Percentiles rank a stretch among this genome's conserved stretches.
Evolutionary conservation across 192 early-diverging fungal species (phyloP).

Genomic region (Coemansia sp.): DNA sequence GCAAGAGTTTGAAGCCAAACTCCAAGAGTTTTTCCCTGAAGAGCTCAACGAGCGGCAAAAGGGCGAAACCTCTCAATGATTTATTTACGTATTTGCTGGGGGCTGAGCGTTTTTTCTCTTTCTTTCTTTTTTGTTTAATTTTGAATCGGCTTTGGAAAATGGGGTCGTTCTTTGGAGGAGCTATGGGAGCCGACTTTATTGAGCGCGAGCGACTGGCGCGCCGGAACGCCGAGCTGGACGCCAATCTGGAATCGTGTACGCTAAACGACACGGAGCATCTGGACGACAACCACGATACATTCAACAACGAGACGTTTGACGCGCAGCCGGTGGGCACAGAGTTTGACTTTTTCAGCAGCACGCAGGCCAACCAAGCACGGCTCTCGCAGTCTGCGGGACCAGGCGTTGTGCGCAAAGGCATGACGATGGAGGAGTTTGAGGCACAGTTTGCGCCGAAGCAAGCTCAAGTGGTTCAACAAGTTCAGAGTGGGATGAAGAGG

Average conservation of each 20-base stretch:
- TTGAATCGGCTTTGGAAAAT: slow-evolving; percentile 11
- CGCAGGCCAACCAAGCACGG: slow-evolving; percentile 10
- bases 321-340: slow-evolving; percentile 50
- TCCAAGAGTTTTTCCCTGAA: slow-evolving; percentile 46
- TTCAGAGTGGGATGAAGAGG: neutral
- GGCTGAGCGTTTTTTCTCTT: neutral
- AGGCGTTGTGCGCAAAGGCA: slow-evolving; percentile 39
- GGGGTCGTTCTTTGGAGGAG: slow-evolving; percentile 46
- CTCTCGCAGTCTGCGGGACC: slow-evolving; percentile 7
- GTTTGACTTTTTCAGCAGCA: slow-evolving; percentile 73
- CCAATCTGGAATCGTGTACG: slow-evolving; percentile 60
- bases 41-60: slow-evolving; percentile 25
- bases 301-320: slow-evolving; percentile 76
- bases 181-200: slow-evolving; percentile 32
- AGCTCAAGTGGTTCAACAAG: slow-evolving; percentile 3
- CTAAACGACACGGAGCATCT: slow-evolving; percentile 60
- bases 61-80: neutral
- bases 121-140: neutral
- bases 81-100: neutral
- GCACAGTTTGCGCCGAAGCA: slow-evolving; percentile 51
- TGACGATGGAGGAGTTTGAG: slow-evolving; percentile 74
- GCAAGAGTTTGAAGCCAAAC: slow-evolving; percentile 45
- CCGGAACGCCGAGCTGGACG: slow-evolving; percentile 56
- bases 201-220: slow-evolving; percentile 28
- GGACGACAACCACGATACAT: slow-evolving; percentile 66